Conservation (phyloP, 2,329 filamentous ascomycete genomes). For the Blastomyces gilchristii region DNA sequence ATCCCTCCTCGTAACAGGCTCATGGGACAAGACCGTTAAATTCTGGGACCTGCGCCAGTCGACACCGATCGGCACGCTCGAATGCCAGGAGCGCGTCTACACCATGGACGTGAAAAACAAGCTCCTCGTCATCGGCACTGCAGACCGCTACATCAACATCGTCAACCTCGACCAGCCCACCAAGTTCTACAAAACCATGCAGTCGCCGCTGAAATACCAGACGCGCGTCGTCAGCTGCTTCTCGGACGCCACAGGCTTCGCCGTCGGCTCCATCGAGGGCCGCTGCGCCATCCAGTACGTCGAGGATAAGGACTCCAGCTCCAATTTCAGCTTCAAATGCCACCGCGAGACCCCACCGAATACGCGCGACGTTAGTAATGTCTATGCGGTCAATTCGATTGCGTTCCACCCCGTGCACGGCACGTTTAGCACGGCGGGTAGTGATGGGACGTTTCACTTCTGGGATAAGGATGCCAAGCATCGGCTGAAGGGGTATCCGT, state of each 20-base stretch:
- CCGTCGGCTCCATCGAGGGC: conserved; percentile 91
- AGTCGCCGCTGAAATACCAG: conserved; percentile 97
- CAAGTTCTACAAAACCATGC: conserved; percentile 90
- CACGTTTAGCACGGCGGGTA: conserved; percentile 95
- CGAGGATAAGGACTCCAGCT: conserved; percentile 82
- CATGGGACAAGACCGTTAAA: conserved; percentile 49
- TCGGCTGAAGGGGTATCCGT: conserved; percentile 77
- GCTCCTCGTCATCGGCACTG: conserved; percentile 81
- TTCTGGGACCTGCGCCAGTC: conserved; percentile 47
- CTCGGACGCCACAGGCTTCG: conserved; percentile 80
- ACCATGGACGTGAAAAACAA: conserved; percentile 84
- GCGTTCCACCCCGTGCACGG: conserved; percentile 94
- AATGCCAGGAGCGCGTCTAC: conserved; percentile 53
- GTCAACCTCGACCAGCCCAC: conserved; percentile 80
- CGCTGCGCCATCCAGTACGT: conserved; percentile 97
- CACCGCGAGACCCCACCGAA: conserved; percentile 67
- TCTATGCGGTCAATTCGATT: conserved; percentile 93
- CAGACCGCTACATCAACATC: conserved; percentile 92
- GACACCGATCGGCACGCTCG: conserved; percentile 37
- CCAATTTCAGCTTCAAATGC: conserved; percentile 99
- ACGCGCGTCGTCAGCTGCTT: conserved; percentile 94
- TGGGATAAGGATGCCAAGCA: conserved; percentile 85
- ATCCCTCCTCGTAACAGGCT: conserved; percentile 80
- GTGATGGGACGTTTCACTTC: conserved; percentile 76
- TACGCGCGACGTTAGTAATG: conserved; percentile 64